These are phyloP conservation scores for Chaetomium tenue DNA, from an alignment of 495 filamentous ascomycete genomes.

Conservation along the genomic window DNA sequence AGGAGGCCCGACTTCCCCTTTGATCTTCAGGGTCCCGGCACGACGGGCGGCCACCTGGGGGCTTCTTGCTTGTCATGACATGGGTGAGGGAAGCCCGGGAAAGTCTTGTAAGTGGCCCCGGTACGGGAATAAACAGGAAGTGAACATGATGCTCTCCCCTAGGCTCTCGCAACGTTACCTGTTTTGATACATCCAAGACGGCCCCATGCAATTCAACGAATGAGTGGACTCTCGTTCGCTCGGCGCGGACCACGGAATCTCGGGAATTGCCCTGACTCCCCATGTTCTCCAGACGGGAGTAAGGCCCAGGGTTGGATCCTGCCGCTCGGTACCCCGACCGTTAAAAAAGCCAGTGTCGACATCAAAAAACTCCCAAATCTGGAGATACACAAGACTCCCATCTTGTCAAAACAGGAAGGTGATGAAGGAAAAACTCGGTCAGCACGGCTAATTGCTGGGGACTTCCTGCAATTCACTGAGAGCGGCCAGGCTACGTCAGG, in stretches of 20 bases:
- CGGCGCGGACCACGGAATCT: background rate
- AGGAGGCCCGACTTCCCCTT: background rate
- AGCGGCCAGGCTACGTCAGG: conserved; percentile 16
- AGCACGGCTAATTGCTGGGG: conserved; percentile 12
- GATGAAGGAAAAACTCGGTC: background rate
- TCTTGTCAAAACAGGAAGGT: conserved; percentile 8
- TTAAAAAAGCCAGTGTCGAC: background rate
- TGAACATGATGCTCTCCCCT: no score
- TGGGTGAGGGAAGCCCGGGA: background rate
- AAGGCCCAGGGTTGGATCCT: conserved; percentile 5
- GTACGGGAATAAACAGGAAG: conserved; percentile 9
- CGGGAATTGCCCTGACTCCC: background rate
- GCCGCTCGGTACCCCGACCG: conserved; percentile 5
- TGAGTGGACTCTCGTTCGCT: background rate
- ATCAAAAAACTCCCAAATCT: no score
- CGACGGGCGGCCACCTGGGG: conserved; percentile 2
- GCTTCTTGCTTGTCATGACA: conserved; percentile 8
- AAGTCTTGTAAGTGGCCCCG: background rate
- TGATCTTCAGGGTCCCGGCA: background rate
- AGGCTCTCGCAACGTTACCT: no score
- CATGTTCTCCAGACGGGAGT: conserved; percentile 5
- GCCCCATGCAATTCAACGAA: background rate
- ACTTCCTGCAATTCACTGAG: background rate
- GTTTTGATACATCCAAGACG: no score
- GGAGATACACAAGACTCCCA: background rate